Evolutionary conservation across 2,329 filamentous ascomycete genomes (phyloP), one percentile per base, ranked within the genome.

Genomic region (Davidsoniella eucalypti): DNA sequence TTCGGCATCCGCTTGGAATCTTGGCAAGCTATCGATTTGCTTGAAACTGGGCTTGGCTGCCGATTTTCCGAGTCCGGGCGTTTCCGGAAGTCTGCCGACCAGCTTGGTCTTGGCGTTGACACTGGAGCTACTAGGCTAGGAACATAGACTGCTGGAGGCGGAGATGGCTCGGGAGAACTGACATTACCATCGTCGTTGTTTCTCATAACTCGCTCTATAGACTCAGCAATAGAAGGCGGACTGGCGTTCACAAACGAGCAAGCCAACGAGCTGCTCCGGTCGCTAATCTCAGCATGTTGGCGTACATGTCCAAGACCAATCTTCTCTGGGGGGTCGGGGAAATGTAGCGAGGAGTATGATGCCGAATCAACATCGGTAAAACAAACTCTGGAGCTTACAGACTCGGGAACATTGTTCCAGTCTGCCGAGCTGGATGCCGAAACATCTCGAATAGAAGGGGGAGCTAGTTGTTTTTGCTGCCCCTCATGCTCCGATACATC

Each of bases 371-470:
- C 17, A 8, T 41, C 50, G 10, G 41, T 39, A 16, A 44, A 44
- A 45, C 50, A 52, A 2, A 46, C 39, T 18, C 40, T 52, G n/a
- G 47, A 44, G 17, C 43, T 50, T 8, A 50, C 47, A 12, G 51
- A 53, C 33, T 53, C 51, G 6, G 51, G 51, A 14, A 53, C 29
- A 38, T 43, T 38, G 38, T 53, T 53, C 51, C 51, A 53, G 18
- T 53, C 51, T 12, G 51, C 51, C n/a, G 51, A 53, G 39, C 51
- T 53, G 12, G 47, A 42, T 26, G 43, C 21, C 14, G 47, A 50
- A 3, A 39, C 17, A 26, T 50, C 44, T 7, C 51, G 47, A 9
- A 44, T n/a, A 8, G 43, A 42, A 21, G 37, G 36, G 9, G 33
- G 16, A 4, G 25, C 18, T 26, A 43, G 25, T 17, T 17, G 29